phyloP scores from a whole-genome alignment of 345 rosid species.

The Rhizophora mangle region DNA sequence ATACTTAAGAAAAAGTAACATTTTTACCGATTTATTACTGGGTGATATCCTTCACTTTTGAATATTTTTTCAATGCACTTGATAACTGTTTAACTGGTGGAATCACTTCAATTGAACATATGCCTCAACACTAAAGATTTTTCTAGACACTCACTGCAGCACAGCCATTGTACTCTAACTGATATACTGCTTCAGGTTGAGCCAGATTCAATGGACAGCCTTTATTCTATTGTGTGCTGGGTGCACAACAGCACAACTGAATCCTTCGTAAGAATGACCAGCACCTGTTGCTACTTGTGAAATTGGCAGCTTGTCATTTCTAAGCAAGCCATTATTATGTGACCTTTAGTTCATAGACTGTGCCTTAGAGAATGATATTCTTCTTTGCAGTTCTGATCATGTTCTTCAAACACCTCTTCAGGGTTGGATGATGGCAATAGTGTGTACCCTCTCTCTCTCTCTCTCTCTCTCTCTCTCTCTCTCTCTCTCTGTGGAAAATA shows the following conservation, averaged over 20 bases:
- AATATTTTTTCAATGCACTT: neutral
- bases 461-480: neutral
- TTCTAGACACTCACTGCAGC: neutral
- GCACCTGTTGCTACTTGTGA: neutral
- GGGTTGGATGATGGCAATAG: constrained; percentile 98
- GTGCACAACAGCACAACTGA: constrained; percentile 95
- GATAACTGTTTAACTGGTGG: neutral
- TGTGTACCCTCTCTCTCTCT: constrained; percentile 33
- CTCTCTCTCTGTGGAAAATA: too few species aligned
- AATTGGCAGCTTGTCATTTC: constrained; percentile 1
- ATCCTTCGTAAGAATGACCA: constrained; percentile 62
- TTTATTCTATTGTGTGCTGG: constrained; percentile 90
- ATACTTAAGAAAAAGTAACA: constrained; percentile 88
- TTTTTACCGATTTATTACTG: neutral
- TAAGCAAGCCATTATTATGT: neutral
- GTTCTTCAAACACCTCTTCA: constrained; percentile 85
- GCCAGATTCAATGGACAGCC: constrained; percentile 96
- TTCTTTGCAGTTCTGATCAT: constrained; percentile 76
- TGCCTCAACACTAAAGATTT: neutral
- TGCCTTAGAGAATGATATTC: constrained; percentile 1
- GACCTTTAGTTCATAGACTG: neutral
- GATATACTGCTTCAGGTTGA: constrained; percentile 52
- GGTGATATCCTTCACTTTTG: neutral
- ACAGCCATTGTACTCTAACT: neutral
- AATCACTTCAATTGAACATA: constrained; percentile 7